Evolutionary conservation across 257 asterid species (phyloP).

Genomic region (Orobanche coerulescens): DNA sequence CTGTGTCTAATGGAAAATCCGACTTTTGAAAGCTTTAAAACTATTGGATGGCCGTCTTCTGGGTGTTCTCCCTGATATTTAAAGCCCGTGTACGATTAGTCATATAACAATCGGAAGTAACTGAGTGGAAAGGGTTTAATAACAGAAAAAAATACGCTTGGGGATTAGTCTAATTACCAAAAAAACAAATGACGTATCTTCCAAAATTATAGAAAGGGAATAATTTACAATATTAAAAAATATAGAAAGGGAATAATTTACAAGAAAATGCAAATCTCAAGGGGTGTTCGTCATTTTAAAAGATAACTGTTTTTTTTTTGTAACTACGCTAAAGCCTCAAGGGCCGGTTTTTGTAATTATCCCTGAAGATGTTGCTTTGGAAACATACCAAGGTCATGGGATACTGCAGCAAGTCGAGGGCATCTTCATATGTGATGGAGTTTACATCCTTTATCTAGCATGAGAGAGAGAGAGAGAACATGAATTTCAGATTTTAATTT

Average conservation of each 20-base stretch:
- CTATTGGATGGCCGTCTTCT: slow-evolving; percentile 50
- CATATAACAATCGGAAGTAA: slow-evolving; percentile 14
- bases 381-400: slow-evolving; percentile 69
- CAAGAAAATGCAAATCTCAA: too few species aligned
- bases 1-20: slow-evolving; percentile 65
- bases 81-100: slow-evolving; percentile 19
- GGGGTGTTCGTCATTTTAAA: too few species aligned
- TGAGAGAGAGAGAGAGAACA: not conserved
- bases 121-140: not conserved
- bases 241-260: not conserved
- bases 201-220: not conserved
- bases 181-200: not conserved
- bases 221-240: too few species aligned
- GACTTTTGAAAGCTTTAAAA: slow-evolving; percentile 47
- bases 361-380: not conserved
- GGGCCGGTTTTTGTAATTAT: not conserved
- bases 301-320: too few species aligned
- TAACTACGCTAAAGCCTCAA: not conserved
- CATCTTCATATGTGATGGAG: slow-evolving; percentile 67
- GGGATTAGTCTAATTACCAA: not conserved
- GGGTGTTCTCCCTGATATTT: slow-evolving; percentile 78
- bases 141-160: not conserved
- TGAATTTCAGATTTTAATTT: not conserved
- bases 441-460: slow-evolving; percentile 48
- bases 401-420: slow-evolving; percentile 73